Base-by-base conservation (phyloP, 2,329 filamentous ascomycete species). In the Raffaelea ambrosiae region DNA sequence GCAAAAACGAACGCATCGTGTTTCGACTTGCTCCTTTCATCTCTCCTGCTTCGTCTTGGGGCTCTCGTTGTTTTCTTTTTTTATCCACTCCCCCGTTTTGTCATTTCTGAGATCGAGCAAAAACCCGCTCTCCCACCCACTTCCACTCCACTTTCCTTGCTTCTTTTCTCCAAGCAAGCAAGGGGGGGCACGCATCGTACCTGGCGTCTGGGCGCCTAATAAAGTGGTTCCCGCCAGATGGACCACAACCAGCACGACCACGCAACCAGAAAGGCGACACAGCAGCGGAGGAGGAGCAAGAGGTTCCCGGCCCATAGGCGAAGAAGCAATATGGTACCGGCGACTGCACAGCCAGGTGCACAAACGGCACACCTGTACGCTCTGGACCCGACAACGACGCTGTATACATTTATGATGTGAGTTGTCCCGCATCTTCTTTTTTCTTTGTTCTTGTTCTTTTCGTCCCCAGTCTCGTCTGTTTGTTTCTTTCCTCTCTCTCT, bases 381-480 rank as follows among this genome's bases (percentile, higher is more conserved):
- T 60, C 79, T 80, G 76, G 76, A 80, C 63, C 76, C 76, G 46
- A 71, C 71, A 39, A 84, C 81, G 20, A 82, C 82, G 50, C 77
- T 86, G 55, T 74, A 84, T 61, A 84, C 82, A 51, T 85, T 86
- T 62, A 73, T 81, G 66, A 65, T 83, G 80, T 83, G 69, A 77
- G 79, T 33, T 33, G 41, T 29, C 16, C 18, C 19, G 29, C n/a
- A 36, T 39, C 29, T 19, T 33, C 39, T 21, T 38, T 14, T 36
- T 41, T 46, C 10, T 19, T 29, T 40, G 36, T 48, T 47, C 43
- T 51, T 56, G 51, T 55, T 48, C 48, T 51, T 49, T 55, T 50
- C 26, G 7, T 29, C 13, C 7, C 13, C 26, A 29, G 7, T 29
- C 26, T 29, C n/a, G n/a, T 29, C 13, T 29, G 26, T 51, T 50